phyloP scores from a whole-genome alignment of 805 yeast species.

The Schizosaccharomyces pombe region DNA sequence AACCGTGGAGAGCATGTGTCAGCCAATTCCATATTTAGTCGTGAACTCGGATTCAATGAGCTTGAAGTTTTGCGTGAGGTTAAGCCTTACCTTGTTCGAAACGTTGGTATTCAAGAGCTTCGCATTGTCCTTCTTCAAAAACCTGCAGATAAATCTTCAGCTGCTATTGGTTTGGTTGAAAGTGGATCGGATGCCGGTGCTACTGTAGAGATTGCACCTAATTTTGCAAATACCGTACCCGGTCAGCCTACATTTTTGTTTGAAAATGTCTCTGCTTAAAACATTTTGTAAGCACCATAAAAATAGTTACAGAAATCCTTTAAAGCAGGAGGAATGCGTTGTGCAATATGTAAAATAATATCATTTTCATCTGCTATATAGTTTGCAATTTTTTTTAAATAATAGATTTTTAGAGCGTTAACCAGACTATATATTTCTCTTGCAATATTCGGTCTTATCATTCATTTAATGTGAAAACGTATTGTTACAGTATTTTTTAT shows the following conservation, averaged over 20 bases:
- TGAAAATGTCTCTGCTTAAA: slow-evolving; percentile 34
- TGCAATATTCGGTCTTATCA: no score
- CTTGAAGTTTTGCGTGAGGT: slow-evolving; percentile 27
- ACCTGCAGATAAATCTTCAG: neutral
- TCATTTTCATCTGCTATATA: no score
- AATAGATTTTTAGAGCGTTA: no score
- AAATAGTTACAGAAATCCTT: no score
- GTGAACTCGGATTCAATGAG: slow-evolving; percentile 72
- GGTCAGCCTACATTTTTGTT: slow-evolving; percentile 23
- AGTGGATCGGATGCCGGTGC: neutral
- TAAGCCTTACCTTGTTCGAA: slow-evolving; percentile 18
- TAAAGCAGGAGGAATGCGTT: no score
- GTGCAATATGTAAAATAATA: no score
- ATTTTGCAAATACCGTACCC: slow-evolving; percentile 2
- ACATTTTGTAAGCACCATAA: neutral
- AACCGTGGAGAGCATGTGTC: slow-evolving; percentile 25
- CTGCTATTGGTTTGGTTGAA: neutral
- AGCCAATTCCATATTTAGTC: slow-evolving; percentile 62
- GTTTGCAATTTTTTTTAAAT: no score
- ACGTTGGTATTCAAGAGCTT: neutral
- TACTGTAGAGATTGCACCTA: neutral
- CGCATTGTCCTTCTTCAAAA: neutral
- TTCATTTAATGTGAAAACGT: no score
- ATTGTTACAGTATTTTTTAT: no score
- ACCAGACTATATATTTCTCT: no score